A percentile compares a stretch with the other conserved stretches of the same genome.
Conservation (phyloP, 176 grass and related monocot species). For the Thalia dealbata region DNA sequence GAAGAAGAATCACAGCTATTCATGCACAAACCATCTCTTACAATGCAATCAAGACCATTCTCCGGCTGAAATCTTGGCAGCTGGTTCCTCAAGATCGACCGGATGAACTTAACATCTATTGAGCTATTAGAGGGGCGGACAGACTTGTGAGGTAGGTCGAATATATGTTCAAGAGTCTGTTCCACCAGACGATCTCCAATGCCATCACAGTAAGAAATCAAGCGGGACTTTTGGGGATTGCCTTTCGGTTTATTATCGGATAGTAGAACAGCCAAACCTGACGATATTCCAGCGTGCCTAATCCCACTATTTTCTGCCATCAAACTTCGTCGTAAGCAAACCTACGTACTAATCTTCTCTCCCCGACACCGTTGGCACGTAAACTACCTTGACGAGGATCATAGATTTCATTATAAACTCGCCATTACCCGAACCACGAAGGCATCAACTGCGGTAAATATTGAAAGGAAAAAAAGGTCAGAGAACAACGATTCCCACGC, state of each 20-base stretch:
- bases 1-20: conserved; percentile 25
- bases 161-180: conserved; percentile 65
- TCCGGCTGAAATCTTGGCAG: conserved; percentile 34
- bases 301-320: conserved; percentile 49
- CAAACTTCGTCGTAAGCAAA: not conserved
- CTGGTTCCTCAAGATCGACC: conserved; percentile 41
- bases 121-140: conserved; percentile 18
- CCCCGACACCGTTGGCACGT: not conserved
- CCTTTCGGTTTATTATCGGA: conserved; percentile 41
- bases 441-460: not conserved
- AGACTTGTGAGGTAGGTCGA: conserved; percentile 63
- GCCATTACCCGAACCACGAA: not conserved
- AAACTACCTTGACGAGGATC: not conserved
- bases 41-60: conserved; percentile 3
- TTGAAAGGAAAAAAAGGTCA: not conserved
- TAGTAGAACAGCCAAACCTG: conserved; percentile 64
- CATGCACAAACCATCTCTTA: conserved; percentile 21
- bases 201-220: conserved; percentile 67
- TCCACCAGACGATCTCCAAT: conserved; percentile 60
- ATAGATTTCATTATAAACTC: not conserved
- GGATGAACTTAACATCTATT: conserved; percentile 44
- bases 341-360: conserved; percentile 10
- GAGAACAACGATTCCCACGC: not conserved
- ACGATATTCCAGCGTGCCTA: conserved; percentile 44
- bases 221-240: conserved; percentile 56